A percentile compares a stretch with the other conserved stretches of the same genome.
phyloP scores from a whole-genome alignment of 495 filamentous ascomycete species.

The Apodospora peruviana region DNA sequence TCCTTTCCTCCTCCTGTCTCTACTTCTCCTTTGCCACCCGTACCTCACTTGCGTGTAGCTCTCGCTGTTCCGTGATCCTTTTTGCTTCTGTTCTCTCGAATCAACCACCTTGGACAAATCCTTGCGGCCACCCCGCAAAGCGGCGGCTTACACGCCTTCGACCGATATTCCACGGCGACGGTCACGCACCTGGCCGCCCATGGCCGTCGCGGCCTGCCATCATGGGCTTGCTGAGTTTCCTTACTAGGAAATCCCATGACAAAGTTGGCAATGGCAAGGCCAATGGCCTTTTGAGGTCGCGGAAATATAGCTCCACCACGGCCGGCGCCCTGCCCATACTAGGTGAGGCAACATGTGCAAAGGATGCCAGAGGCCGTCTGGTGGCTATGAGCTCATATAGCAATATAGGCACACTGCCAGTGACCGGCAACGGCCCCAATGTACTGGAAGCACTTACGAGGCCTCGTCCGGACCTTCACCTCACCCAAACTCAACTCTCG shows the following conservation, averaged over 20 bases:
- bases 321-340: conserved; percentile 23
- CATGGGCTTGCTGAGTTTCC: conserved; percentile 41
- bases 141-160: not conserved
- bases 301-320: conserved; percentile 23
- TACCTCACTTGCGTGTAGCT: too few relatives aligned
- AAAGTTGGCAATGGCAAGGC: conserved; percentile 10
- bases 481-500: conserved; percentile 19
- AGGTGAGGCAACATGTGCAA: conserved; percentile 27
- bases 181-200: conserved; percentile 6
- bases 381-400: conserved; percentile 17
- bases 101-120: not conserved
- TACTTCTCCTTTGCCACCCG: not conserved
- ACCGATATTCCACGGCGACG: not conserved
- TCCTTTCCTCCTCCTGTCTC: not conserved
- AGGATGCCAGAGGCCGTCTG: conserved; percentile 13
- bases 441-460: conserved; percentile 24
- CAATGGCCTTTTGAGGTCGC: conserved; percentile 19
- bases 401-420: conserved; percentile 29
- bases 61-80: too few relatives aligned
- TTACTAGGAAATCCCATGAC: conserved; percentile 26
- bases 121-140: not conserved
- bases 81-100: not conserved
- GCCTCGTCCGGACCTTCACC: conserved; percentile 12
- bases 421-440: conserved; percentile 23
- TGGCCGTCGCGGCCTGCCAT: conserved; percentile 17